Conservation (phyloP, 2,329 filamentous ascomycete genomes). For the Fusarium bactridioides region DNA sequence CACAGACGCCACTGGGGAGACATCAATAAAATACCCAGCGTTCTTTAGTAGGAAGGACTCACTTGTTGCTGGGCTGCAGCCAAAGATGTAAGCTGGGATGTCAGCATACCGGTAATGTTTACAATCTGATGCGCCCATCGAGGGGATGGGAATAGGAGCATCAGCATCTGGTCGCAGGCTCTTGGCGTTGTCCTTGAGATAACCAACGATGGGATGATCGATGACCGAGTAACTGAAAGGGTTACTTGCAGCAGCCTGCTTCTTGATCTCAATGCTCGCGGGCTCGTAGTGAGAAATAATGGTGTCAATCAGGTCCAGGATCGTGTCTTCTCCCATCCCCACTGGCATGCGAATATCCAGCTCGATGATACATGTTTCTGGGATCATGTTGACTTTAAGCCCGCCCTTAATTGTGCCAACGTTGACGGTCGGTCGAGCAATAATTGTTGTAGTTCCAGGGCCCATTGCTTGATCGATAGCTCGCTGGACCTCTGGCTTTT, state of each 20-base stretch:
- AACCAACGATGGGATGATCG: not conserved
- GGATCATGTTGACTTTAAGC: slow-evolving; percentile 10
- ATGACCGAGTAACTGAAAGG: not conserved
- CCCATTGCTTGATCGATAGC: slow-evolving; percentile 2
- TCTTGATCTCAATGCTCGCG: not conserved
- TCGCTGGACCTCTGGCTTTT: not conserved
- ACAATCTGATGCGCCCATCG: slow-evolving; percentile 1
- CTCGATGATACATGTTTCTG: not conserved
- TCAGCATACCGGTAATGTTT: not conserved
- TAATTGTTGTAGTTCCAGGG: not conserved
- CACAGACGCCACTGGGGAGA: not conserved
- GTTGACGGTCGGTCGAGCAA: not conserved
- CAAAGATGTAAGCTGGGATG: not conserved
- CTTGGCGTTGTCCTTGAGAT: not conserved
- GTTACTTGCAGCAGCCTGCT: not conserved
- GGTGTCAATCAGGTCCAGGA: not conserved
- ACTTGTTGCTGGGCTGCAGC: slow-evolving; percentile 3
- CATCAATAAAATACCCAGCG: not conserved
- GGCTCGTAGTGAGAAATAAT: not conserved
- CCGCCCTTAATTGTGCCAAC: not conserved
- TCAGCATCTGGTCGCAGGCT: not conserved
- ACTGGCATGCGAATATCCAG: not conserved
- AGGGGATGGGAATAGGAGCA: not conserved
- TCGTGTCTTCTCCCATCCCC: not conserved
- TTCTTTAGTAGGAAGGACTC: not conserved